Base-by-base conservation (phyloP, 352 stramenopile species). In the Blastocystis sp. region DNA sequence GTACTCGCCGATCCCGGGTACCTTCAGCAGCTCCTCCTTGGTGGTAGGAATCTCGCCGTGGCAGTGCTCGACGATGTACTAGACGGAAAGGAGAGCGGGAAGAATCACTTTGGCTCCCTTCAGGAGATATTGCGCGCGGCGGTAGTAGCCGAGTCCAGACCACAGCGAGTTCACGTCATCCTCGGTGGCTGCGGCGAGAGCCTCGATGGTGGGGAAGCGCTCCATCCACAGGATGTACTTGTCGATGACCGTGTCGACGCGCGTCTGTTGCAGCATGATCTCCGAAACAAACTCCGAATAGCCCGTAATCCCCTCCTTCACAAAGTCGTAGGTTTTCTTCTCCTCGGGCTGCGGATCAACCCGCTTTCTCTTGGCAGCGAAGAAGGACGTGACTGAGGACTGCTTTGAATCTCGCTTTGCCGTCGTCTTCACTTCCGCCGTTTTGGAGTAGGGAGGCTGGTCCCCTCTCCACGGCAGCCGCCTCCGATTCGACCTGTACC, bases 211-310 rank as follows among this genome's bases (percentile, higher is more conserved):
- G 7, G 96, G 96, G 89, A 98, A 99, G 86, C 92, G 94, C 64
- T 94, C 90, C 86, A 98, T 98, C 96, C 94, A 99, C 87, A 93
- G 93, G 41, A 94, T 89, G 89, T 96, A 99, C 89, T 98, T 99
- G 0, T 95, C 93, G 79, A 99, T 96, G 23, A 99, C 97, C 0
- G 97, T 98, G 86, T 99, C 96, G 4, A 99, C 97, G 4, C 96
- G 92, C n/a, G 97, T 99, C 91, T 99, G 97, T 92, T 99, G 97
- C n/a, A 98, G 92, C 97, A 99, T 99, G 88, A 99, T 97, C 92
- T 99, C 96, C 0, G 93, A 97, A 21, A 97, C 93, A 94, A 93
- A 97, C 76, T 93, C 95, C 86, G 94, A 92, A 88, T 97, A 97
- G n/a, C 10, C 23, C 0, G 53, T 81, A 87, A 78, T 40, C n/a